Evolutionary conservation across 441 rosid species (phyloP), one percentile per base, ranked within the genome.

Genomic region (Theobroma grandiflorum): DNA sequence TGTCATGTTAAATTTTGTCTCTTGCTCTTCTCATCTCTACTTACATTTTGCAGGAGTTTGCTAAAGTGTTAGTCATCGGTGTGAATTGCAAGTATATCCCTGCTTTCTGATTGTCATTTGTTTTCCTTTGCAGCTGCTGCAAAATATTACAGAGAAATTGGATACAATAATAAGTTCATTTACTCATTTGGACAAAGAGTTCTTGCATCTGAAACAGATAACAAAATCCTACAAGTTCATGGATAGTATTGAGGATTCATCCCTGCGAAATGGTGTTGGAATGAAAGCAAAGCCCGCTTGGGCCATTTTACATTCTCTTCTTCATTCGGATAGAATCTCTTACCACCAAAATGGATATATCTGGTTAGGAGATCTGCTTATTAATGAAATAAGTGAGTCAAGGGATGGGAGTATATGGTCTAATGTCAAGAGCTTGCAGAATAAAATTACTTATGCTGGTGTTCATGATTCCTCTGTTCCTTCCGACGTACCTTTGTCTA

Each of bases 321-420:
- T 97, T 84, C 99, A 97, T 85, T 97, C 99, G 42, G 95, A 91
- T 80, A 93, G 96, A 81, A 86, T 88, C 82, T 86, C 95, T 26
- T 94, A 84, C 80, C 94, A 95, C 83, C 98, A 84, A 84, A 97
- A 95, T 89, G 99, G 98, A 72, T 94, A 92, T 87, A 91, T 89
- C 75, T 95, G 99, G 99, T 87, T 97, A 82, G 95, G 98, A 26
- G 98, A 97, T 88, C 88, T 97, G 87, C 95, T 97, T 79, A 93
- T 93, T 82, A 90, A 94, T 0, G 99, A 97, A 90, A 97, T 97
- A 73, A 93, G 91, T 75, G 95, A 88, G 81, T 94, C 90, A 83
- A 90, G 83, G 75, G 86, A 89, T 81, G 87, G 86, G 38, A 83
- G 87, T 82, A 87, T 97, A 83, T 91, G 92, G 95, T 89, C 87